Evolutionary conservation across 164 flowering plant genomes (phyloP), one percentile per base, ranked within the genome.

Genomic region (Tetracentron sinense): DNA sequence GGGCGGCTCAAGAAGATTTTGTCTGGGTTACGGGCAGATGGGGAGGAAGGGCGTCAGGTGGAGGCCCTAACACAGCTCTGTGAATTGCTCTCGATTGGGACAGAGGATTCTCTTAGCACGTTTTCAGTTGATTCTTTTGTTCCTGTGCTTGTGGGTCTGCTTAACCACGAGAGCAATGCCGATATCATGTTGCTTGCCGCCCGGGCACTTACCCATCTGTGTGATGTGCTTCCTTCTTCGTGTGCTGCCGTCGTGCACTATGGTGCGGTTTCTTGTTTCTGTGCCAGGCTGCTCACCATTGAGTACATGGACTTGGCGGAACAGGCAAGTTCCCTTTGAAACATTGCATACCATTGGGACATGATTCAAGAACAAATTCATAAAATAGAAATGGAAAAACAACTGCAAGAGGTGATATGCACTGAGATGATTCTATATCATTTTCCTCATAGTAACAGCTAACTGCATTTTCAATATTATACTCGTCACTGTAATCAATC

Each of bases 281-380:
- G 88, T 67, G 98, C 96, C 0, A 74, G 97, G 60, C 66, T 95
- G 78, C 83, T 95, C 14, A 95, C 99, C 0, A 95, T 92, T 48
- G 99, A 95, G 80, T 92, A 95, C 74, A 95, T 95, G 99, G 99
- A 95, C 74, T 79, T 95, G 77, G 99, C 99, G 31, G 97, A 95
- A 63, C 99, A 95, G 99, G 99, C 90, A 56, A 54, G 67, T 4
- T 15, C 31, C 19, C n/a, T 20, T 22, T 67, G 44, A 26, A n/a
- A n/a, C 22, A 49, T 2, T 49, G 20, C 11, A n/a, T n/a, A n/a
- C 19, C 0, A 49, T 16, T n/a, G 21, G n/a, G 53, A 17, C 22
- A 48, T 48, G n/a, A 16, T 19, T n/a, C n/a, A n/a, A n/a, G n/a
- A n/a, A n/a, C n/a, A n/a, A n/a, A n/a, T n/a, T n/a, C n/a, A 49